Base-by-base conservation (phyloP, 1,284 basidiomycete species). In the Rhodotorula sp. region DNA sequence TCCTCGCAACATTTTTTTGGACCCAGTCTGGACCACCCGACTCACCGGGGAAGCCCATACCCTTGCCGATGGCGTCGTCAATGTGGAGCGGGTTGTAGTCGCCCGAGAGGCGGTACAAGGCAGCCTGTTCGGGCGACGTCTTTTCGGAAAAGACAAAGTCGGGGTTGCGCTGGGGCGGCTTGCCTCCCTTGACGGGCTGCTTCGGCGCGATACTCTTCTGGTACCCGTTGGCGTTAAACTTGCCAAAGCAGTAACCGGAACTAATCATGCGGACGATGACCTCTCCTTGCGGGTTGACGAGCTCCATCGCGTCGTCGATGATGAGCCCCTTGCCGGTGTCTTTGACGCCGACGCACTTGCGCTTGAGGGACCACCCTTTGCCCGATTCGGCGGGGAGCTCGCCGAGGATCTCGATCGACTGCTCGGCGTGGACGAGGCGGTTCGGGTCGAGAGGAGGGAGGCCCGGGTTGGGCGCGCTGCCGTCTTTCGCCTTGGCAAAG, bases 31-130 rank as follows among this genome's bases (percentile, higher is more conserved):
- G n/a, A n/a, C n/a, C n/a, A n/a, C n/a, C n/a, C n/a, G n/a, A n/a
- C 53, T 17, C 53, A 60, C 88, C 90, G 17, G 89, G 89, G 76
- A 92, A 92, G 20, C 89, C 89, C 22, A 87, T 84, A 8, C 83
- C 83, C 42, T 65, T 64, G 33, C 64, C 71, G 55, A 70, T 66
- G 6, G 53, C 12, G 77, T 83, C 59, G 64, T 90, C 89, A 71
- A 92, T 89, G 80, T 93, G 91, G 18, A 93, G 84, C 26, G 89
- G 88, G 80, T 93, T 92, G 80, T 91, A 93, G 80, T 92, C 91
- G 3, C 90, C 75, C 12, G 72, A 75, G 48, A 93, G 85, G 37
- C 91, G 87, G 82, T 91, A 92, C 62, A 89, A 72, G 61, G 89
- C 80, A 0, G 91, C 91, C 80, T 92, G 91, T 75, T 91, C 89